phyloP scores from a whole-genome alignment of 73 alveolate genomes.

The Effrenium voratum region DNA sequence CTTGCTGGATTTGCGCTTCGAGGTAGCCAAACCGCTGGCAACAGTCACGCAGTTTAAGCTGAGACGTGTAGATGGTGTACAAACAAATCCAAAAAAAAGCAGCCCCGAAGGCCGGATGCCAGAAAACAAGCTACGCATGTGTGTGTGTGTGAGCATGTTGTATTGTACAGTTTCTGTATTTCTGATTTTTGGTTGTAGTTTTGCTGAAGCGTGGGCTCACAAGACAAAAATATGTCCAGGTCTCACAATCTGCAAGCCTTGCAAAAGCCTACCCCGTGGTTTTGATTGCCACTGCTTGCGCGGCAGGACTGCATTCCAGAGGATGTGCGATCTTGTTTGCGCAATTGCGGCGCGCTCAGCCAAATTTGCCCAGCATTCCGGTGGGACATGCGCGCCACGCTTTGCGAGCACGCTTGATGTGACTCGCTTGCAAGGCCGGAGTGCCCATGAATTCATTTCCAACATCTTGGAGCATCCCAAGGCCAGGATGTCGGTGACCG shows the following conservation, averaged over 20 bases:
- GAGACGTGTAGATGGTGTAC: neutral
- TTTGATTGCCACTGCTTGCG: no score
- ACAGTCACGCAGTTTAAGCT: neutral
- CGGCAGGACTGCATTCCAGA: conserved; percentile 63
- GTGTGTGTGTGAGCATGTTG: neutral
- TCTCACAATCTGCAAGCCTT: neutral
- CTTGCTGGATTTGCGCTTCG: conserved; percentile 49
- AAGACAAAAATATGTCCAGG: neutral
- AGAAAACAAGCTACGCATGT: neutral
- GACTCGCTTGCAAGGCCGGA: neutral
- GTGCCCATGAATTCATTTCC: conserved; percentile 51
- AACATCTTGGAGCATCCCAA: conserved; percentile 37
- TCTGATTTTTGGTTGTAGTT: neutral
- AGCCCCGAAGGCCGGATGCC: neutral
- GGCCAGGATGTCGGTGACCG: neutral
- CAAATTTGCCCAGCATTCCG: neutral
- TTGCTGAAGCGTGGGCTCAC: neutral
- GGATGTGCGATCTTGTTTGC: conserved; percentile 65
- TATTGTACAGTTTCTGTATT: no score
- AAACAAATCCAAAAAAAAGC: no score
- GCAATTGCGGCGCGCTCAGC: neutral
- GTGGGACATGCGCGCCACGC: neutral
- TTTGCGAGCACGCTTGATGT: neutral
- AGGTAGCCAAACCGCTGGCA: neutral
- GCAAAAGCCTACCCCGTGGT: neutral